phyloP scores from a whole-genome alignment of 2,329 filamentous ascomycete species.

The Cytospora paraplurivora region DNA sequence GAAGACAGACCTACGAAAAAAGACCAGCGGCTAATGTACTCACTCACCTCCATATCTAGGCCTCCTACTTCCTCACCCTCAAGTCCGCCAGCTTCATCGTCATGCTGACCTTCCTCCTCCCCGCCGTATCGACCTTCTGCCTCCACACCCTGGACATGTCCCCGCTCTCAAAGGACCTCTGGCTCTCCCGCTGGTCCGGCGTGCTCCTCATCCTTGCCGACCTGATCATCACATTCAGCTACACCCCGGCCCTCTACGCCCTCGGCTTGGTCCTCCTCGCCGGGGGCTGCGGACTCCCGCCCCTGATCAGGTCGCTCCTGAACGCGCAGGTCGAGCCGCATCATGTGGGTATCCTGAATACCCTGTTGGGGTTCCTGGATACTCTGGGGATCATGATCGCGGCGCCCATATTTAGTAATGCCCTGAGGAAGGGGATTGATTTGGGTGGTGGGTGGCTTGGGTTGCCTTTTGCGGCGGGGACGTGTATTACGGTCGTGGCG shows the following conservation, averaged over 20 bases:
- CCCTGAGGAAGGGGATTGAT: constrained; percentile 49
- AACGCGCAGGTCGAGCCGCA: constrained; percentile 56
- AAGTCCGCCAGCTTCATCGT: constrained; percentile 42
- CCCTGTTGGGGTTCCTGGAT: constrained; percentile 53
- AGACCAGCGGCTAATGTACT: not conserved
- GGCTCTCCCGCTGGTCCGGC: constrained; percentile 42
- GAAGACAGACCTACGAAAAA: no score
- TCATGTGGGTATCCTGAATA: constrained; percentile 57
- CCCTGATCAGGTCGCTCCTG: constrained; percentile 52
- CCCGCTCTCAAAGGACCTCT: constrained; percentile 44
- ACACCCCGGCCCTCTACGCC: constrained; percentile 37
- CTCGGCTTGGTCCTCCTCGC: constrained; percentile 48
- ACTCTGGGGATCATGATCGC: constrained; percentile 50
- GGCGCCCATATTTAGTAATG: constrained; percentile 48
- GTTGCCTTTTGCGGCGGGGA: constrained; percentile 49
- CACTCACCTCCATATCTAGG: constrained; percentile 33
- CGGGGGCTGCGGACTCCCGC: constrained; percentile 47
- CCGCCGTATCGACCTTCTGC: constrained; percentile 39
- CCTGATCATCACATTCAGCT: constrained; percentile 43
- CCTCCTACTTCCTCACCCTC: constrained; percentile 46
- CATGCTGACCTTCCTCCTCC: constrained; percentile 44
- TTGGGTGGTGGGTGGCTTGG: constrained; percentile 52
- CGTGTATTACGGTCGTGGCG: constrained; percentile 37
- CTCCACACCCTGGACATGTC: constrained; percentile 37
- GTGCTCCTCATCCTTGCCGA: constrained; percentile 39